Evolutionary conservation across 345 rosid species (phyloP).

Genomic region (Carallia brachiata): DNA sequence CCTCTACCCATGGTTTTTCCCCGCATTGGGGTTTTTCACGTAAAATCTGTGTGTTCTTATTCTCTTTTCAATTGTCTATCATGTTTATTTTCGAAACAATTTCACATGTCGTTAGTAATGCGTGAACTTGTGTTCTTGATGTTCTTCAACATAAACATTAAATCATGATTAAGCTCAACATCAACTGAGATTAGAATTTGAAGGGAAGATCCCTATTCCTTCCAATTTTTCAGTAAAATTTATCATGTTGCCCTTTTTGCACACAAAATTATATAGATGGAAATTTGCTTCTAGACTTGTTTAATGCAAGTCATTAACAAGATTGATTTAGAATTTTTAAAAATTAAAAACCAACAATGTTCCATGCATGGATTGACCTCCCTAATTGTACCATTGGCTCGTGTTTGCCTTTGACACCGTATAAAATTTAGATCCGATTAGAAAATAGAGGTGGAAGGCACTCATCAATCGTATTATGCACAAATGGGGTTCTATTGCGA

Average conservation of each 20-base stretch:
- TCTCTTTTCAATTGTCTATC: no score
- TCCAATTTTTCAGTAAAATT: not conserved
- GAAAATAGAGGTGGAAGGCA: conserved; percentile 86
- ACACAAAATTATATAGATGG: no score
- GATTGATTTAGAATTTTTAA: no score
- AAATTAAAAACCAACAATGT: no score
- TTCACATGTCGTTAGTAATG: no score
- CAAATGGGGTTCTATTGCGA: conserved; percentile 83
- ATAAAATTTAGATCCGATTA: conserved; percentile 61
- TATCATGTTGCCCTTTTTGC: no score
- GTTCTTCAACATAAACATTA: not conserved
- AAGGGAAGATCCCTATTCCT: not conserved
- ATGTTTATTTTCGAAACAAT: no score
- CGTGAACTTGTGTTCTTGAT: not conserved
- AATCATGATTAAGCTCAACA: not conserved
- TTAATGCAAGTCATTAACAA: conserved; percentile 10
- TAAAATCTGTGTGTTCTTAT: no score
- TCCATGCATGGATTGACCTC: no score
- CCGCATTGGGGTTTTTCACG: no score
- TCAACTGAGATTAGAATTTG: not conserved
- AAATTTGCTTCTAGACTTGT: not conserved
- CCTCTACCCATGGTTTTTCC: no score
- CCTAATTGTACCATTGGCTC: no score
- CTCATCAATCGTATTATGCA: conserved; percentile 89
- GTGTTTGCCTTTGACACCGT: not conserved